Evolutionary conservation across 768 basidiomycete genomes (phyloP), one percentile per base, ranked within the genome.

Genomic region (Cystofilobasidium bisporidii): DNA sequence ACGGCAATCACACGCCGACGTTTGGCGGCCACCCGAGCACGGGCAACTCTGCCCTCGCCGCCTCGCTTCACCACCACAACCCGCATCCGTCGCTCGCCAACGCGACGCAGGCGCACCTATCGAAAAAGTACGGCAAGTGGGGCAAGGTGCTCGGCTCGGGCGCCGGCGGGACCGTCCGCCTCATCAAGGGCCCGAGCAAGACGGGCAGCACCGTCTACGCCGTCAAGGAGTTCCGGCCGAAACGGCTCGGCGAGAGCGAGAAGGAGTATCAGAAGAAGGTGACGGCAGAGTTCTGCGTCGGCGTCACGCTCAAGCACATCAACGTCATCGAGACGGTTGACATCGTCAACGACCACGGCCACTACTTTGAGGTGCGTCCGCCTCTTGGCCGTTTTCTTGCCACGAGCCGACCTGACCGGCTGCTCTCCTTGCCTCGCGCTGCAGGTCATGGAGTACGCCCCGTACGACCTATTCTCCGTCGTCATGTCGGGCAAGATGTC

Each of bases 71-170:
- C 61, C 73, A 75, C 63, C 77, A 75, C 63, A 73, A 71, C 71
- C 72, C 53, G 32, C 64, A 41, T 2, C 68, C 68, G 20, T 75
- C 77, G n/a, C 68, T 77, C 28, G 75, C 75, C 45, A 75, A 78
- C 65, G 77, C 76, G 12, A 76, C 76, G 2, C 77, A 78, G 61
- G 77, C 76, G 15, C 92, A 96, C 76, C 81, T 99, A 66, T 80
- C 87, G n/a, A 98, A 98, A 80, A 98, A 97, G 81, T 99, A 99
- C 73, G 96, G 96, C 71, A 99, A 99, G 76, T 96, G 96, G 89
- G 96, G 94, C 45, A 85, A 89, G 61, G 85, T 96, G 22, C 84
- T 99, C 12, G 96, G 96, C 32, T 89, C 87, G 33, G 96, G 96
- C 33, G 96, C 94, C 9, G 96, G 96, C n/a, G 96, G 96, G 30